A percentile compares a stretch with the other conserved stretches of the same genome.
phyloP scores from a whole-genome alignment of 805 yeast species.

The Cyberlindnera galapagoensis region DNA sequence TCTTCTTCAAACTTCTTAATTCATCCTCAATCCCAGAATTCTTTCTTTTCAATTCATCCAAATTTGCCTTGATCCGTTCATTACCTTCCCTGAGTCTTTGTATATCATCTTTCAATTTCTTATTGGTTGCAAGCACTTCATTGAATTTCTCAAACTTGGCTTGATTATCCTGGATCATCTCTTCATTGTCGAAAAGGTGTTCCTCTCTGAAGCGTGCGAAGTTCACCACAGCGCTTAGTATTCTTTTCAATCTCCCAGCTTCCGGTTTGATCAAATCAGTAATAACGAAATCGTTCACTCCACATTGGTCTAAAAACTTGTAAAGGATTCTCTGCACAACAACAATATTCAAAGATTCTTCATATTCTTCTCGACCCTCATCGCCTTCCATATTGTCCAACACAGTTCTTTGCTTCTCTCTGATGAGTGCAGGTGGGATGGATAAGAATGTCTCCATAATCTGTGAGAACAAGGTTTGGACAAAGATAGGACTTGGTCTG shows the following conservation, averaged over 20 bases:
- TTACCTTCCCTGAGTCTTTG: slow-evolving; percentile 28
- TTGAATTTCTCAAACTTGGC: slow-evolving; percentile 39
- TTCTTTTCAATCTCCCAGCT: slow-evolving; percentile 51
- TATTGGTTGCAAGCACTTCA: slow-evolving; percentile 35
- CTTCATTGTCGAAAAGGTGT: slow-evolving; percentile 62
- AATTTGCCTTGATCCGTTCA: slow-evolving; percentile 22
- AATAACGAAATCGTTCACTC: slow-evolving; percentile 69
- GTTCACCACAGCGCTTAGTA: slow-evolving; percentile 78
- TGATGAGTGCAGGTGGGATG: slow-evolving; percentile 30
- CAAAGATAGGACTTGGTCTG: slow-evolving; percentile 52
- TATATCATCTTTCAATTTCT: slow-evolving; percentile 29
- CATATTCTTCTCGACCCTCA: slow-evolving; percentile 23
- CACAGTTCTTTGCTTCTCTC: slow-evolving; percentile 13
- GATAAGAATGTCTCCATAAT: slow-evolving; percentile 57
- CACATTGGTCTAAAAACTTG: slow-evolving; percentile 63
- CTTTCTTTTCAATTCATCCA: slow-evolving; percentile 39
- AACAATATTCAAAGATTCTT: slow-evolving; percentile 41
- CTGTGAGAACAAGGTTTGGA: slow-evolving; percentile 51
- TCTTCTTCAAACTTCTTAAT: slow-evolving; percentile 49
- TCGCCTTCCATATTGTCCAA: slow-evolving; percentile 5
- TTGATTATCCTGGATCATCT: slow-evolving; percentile 49
- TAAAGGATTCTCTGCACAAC: slow-evolving; percentile 54
- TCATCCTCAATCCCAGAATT: slow-evolving; percentile 56
- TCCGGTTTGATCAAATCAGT: slow-evolving; percentile 77
- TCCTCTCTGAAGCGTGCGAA: slow-evolving; percentile 81